Evolutionary conservation across 2,329 filamentous ascomycete genomes (phyloP).

Genomic region (Teratosphaeria destructans): DNA sequence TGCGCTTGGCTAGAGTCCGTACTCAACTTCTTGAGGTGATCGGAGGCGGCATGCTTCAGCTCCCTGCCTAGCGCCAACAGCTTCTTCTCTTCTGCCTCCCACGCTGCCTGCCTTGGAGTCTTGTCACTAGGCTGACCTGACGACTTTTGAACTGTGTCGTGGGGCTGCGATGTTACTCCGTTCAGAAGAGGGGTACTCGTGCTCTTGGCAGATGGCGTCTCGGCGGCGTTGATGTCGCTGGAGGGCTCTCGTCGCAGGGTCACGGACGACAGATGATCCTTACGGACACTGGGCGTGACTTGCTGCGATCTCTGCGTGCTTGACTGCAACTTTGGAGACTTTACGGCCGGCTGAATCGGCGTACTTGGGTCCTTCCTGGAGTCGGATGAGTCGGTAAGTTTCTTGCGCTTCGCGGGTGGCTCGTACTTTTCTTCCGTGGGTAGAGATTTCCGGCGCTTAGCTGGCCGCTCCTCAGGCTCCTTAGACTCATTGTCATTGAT

Average conservation of each 20-base stretch:
- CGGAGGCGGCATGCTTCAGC: conserved; percentile 36
- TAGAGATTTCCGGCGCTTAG: conserved; percentile 2
- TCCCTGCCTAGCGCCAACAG: conserved; percentile 33
- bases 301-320: conserved; percentile 15
- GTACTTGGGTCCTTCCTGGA: conserved; percentile 15
- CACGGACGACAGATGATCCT: conserved; percentile 15
- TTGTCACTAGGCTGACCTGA: conserved; percentile 10
- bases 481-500: not conserved
- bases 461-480: not conserved
- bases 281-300: conserved; percentile 17
- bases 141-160: not conserved
- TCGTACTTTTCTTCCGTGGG: conserved; percentile 6
- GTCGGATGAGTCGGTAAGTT: conserved; percentile 4
- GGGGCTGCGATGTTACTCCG: conserved; percentile 4
- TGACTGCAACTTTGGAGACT: conserved; percentile 10
- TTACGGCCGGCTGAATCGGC: conserved; percentile 12
- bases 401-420: conserved; percentile 17
- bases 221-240: conserved; percentile 13
- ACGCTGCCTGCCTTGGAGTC: conserved; percentile 25
- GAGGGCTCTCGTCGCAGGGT: conserved; percentile 17
- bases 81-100: conserved; percentile 30
- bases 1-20: conserved; percentile 4
- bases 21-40: conserved; percentile 21
- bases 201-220: conserved; percentile 15
- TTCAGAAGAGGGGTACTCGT: conserved; percentile 13